Evolutionary conservation across 257 asterid species (phyloP).

Genomic region (Catharanthus roseus): DNA sequence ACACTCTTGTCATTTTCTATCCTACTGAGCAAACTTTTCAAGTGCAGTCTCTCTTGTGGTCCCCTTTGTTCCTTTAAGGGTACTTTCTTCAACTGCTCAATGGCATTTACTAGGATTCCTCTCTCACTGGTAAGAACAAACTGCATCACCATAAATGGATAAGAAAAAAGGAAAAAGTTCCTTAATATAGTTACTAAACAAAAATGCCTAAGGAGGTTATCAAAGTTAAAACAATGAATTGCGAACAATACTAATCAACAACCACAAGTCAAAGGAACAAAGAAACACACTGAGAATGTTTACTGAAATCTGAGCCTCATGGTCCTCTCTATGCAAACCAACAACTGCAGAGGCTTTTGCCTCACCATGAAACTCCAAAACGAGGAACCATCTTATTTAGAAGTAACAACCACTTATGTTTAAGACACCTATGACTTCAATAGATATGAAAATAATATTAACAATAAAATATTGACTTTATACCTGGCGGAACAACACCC

Average conservation of each 20-base stretch:
- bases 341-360: background rate
- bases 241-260: background rate
- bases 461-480: background rate
- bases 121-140: conserved; percentile 87
- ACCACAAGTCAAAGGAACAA: background rate
- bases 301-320: background rate
- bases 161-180: background rate
- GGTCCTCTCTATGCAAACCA: background rate
- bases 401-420: background rate
- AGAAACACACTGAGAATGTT: background rate
- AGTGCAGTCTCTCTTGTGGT: conserved; percentile 82
- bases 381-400: conserved; percentile 1
- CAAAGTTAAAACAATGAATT: background rate
- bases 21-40: conserved; percentile 79
- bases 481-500: conserved; percentile 97
- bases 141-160: conserved; percentile 32
- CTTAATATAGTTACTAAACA: background rate
- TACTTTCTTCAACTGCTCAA: conserved; percentile 78
- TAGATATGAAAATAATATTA: background rate
- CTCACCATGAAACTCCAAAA: background rate
- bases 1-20: conserved; percentile 63
- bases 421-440: background rate
- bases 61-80: conserved; percentile 97
- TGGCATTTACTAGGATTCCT: conserved; percentile 70
- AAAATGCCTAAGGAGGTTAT: background rate